Conservation (phyloP, 202 grass and related monocot species). For the Zizania palustris region DNA sequence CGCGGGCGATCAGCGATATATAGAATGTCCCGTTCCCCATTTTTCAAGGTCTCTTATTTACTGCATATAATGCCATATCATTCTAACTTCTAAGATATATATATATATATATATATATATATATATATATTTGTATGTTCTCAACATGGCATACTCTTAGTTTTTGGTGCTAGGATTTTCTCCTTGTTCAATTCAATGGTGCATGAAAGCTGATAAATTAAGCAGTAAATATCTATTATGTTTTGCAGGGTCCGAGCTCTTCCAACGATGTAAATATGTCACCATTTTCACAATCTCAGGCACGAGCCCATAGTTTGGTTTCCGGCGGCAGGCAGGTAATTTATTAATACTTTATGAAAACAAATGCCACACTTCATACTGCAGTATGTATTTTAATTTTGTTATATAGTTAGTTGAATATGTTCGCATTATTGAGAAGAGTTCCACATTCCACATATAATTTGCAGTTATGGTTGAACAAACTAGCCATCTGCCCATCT, state of each 20-base stretch:
- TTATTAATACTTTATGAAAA: conserved; percentile 11
- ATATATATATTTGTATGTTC: conserved; percentile 20
- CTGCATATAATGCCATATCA: not conserved
- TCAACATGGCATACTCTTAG: conserved; percentile 6
- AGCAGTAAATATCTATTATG: conserved; percentile 21
- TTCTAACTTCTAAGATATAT: not conserved
- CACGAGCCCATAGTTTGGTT: conserved; percentile 34
- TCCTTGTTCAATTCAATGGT: conserved; percentile 4
- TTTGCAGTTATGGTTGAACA: conserved; percentile 9
- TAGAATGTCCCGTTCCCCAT: conserved; percentile 78
- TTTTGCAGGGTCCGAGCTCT: conserved; percentile 44
- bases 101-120: too few species aligned
- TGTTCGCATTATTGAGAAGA: conserved; percentile 6
- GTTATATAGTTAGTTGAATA: conserved; percentile 17
- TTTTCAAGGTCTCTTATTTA: conserved; percentile 66
- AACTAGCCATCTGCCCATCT: conserved; percentile 17
- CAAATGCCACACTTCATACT: conserved; percentile 6
- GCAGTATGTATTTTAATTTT: conserved; percentile 21
- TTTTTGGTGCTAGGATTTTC: conserved; percentile 7
- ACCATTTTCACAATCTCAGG: conserved; percentile 40
- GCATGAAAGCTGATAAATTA: not conserved
- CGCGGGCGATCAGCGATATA: conserved; percentile 72
- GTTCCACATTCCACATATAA: conserved; percentile 14
- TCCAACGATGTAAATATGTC: conserved; percentile 36
- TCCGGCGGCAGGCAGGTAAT: conserved; percentile 50